Percentiles rank a stretch among this genome's conserved stretches.
Conservation (phyloP, 1,284 basidiomycete genomes). For the Puccinia triticina region DNA sequence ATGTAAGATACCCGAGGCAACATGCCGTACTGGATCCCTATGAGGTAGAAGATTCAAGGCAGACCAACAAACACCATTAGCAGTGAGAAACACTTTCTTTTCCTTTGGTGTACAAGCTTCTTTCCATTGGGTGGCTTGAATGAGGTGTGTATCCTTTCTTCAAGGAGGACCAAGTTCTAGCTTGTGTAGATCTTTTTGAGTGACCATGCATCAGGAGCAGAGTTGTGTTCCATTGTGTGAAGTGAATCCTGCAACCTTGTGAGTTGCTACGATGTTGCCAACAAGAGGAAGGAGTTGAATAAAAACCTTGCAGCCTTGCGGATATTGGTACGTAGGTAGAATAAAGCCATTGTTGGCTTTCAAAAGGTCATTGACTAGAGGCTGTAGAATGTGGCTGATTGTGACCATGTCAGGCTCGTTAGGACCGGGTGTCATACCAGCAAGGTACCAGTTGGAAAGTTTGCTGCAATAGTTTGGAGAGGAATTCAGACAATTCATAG, state of each 20-base stretch:
- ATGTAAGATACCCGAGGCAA: neutral
- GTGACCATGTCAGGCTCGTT: slow-evolving; percentile 24
- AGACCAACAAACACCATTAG: no score
- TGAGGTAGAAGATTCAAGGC: neutral
- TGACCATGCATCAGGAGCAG: slow-evolving; percentile 25
- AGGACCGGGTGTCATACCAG: slow-evolving; percentile 12
- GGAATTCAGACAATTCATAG: slow-evolving; percentile 13
- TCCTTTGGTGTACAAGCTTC: neutral
- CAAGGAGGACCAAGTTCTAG: neutral
- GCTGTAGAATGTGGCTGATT: neutral
- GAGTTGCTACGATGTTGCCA: slow-evolving; percentile 31
- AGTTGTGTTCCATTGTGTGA: slow-evolving; percentile 13
- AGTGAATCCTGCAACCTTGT: slow-evolving; percentile 31
- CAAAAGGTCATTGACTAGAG: slow-evolving; percentile 5
- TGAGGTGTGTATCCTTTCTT: neutral
- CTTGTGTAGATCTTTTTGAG: neutral
- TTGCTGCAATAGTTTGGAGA: neutral
- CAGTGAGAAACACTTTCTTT: no score
- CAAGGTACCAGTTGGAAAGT: neutral
- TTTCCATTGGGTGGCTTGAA: neutral
- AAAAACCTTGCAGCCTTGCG: neutral
- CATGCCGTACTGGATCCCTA: neutral
- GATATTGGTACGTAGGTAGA: slow-evolving; percentile 1
- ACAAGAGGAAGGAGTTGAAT: neutral
- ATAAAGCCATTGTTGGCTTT: neutral